These are phyloP conservation scores for Metarhizium sp. DNA, from an alignment of 2,329 filamentous ascomycete species.

Conservation along the genomic window DNA sequence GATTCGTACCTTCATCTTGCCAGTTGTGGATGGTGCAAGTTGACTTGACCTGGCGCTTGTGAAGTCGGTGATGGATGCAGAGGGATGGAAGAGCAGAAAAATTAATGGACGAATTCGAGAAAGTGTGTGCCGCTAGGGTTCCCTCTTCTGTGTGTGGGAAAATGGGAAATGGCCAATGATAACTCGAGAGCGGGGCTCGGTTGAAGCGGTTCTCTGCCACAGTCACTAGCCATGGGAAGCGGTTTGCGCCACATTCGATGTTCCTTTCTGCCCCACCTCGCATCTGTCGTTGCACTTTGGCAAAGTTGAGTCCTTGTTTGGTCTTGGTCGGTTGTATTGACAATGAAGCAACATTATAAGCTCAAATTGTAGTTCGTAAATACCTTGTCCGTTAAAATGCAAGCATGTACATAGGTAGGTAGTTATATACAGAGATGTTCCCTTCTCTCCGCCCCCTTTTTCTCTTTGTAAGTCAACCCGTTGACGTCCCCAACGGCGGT, in stretches of 20 bases:
- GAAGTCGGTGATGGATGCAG: slow-evolving; percentile 24
- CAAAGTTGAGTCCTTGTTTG: too few relatives aligned
- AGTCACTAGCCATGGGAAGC: slow-evolving; percentile 1
- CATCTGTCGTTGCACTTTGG: too few relatives aligned
- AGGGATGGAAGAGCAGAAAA: slow-evolving; percentile 15
- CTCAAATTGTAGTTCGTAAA: too few relatives aligned
- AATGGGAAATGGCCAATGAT: slow-evolving; percentile 22
- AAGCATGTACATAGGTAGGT: too few relatives aligned
- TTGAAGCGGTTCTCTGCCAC: not conserved
- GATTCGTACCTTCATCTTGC: slow-evolving; percentile 38
- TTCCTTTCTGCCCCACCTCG: too few relatives aligned
- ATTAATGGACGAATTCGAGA: slow-evolving; percentile 25
- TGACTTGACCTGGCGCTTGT: slow-evolving; percentile 31
- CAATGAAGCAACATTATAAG: too few relatives aligned
- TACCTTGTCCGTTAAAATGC: too few relatives aligned
- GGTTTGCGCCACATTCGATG: slow-evolving; percentile 3
- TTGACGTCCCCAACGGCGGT: too few relatives aligned
- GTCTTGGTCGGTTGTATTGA: too few relatives aligned
- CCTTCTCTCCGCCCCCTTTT: too few relatives aligned
- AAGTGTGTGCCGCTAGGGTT: slow-evolving; percentile 35
- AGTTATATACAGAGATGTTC: too few relatives aligned
- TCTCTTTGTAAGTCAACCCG: too few relatives aligned
- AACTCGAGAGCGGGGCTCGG: not conserved
- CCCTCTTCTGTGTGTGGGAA: slow-evolving; percentile 10
- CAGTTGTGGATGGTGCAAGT: slow-evolving; percentile 35